Evolutionary conservation across 2,329 filamentous ascomycete genomes (phyloP), one percentile per base, ranked within the genome.

Genomic region (Ophiostoma montium): DNA sequence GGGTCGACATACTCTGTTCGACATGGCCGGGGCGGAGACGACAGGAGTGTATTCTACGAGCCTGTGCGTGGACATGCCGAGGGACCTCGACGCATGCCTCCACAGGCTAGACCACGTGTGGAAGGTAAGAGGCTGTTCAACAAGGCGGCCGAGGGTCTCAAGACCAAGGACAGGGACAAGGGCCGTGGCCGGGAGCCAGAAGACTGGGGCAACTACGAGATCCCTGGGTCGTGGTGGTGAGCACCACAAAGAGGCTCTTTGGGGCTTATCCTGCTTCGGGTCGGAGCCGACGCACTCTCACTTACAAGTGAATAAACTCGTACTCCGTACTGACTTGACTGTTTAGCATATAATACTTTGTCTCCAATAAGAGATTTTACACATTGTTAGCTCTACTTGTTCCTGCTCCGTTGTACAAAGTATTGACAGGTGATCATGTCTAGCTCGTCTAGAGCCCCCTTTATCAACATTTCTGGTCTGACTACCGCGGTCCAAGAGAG

Each of bases 91-190:
- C 23, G 36, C 12, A 38, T 47, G 39, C 39, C 39, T 3, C 4
- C 36, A 15, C 21, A 36, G 16, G 23, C 49, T 13, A 15, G 16
- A 13, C 39, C 16, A 35, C 48, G 38, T 11, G 33, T 38, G 2
- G 23, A 16, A 9, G 50, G 51, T 11, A 52, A 53, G 35, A 27
- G 4, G 23, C 46, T 56, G 9, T 56, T 56, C 21, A 41, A 56
- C 45, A 48, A 48, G 36, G 55, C 55, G 3, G 52, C 50, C 3
- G 44, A 50, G 12, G 49, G 48, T 3, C 32, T 56, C n/a, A 48
- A 48, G 33, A n/a, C 30, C 9, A 35, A 44, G 11, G 35, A 27
- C 10, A 3, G 35, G 13, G 32, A 33, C 13, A 7, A 9, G n/a
- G 46, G n/a, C 27, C 27, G 10, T n/a, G 18, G 3, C 9, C 15